Conservation (phyloP, 495 filamentous ascomycete genomes). For the Talaromyces wortmannii region DNA sequence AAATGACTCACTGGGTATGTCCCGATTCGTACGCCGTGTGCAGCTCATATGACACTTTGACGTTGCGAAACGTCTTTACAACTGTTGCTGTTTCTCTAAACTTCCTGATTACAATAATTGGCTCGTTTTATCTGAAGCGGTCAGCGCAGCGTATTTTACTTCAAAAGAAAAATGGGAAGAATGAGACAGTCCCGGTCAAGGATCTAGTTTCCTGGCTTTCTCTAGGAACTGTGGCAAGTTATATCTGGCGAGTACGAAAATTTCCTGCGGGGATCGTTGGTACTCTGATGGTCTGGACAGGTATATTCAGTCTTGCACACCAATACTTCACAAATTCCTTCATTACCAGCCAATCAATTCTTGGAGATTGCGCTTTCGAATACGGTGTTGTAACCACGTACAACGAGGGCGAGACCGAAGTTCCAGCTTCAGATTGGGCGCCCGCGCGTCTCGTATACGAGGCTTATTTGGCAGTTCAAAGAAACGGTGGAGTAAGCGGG, state of each 20-base stretch:
- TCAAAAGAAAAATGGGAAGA: background rate
- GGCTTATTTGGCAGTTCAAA: background rate
- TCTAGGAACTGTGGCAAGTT: background rate
- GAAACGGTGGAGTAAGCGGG: background rate
- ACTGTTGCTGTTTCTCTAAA: background rate
- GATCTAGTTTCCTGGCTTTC: background rate
- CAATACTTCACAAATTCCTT: background rate
- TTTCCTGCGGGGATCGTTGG: background rate
- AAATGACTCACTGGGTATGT: too few relatives aligned
- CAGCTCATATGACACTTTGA: background rate
- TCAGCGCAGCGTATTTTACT: background rate
- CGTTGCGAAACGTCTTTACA: background rate
- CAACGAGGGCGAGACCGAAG: background rate
- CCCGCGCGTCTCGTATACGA: background rate
- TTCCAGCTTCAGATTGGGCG: background rate
- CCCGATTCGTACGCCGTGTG: too few relatives aligned
- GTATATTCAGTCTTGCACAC: background rate
- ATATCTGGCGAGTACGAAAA: background rate
- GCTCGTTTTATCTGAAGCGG: background rate
- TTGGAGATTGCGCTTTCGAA: background rate
- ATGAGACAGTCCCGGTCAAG: background rate
- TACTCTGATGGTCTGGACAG: background rate
- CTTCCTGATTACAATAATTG: background rate
- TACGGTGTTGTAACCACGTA: background rate
- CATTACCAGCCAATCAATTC: background rate